A percentile compares a stretch with the other conserved stretches of the same genome.
Conservation (phyloP, 495 filamentous ascomycete species). For the Ramalina peruviana region DNA sequence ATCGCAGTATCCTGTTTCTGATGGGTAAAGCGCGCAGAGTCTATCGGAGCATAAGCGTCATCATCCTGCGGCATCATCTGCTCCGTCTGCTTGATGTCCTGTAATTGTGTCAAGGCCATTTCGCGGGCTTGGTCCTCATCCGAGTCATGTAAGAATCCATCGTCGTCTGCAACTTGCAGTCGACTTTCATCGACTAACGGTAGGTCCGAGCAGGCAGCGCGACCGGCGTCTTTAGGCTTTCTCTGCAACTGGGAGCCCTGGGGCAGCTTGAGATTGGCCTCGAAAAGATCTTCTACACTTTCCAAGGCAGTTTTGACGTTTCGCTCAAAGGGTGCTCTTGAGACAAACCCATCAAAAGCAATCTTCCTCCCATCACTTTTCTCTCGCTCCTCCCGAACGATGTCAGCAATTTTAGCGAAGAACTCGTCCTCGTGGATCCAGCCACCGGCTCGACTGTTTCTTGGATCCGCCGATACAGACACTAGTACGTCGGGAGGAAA, state of each 20-base stretch:
- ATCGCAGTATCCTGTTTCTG: slow-evolving; percentile 9
- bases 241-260: slow-evolving; percentile 2
- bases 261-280: slow-evolving; percentile 40
- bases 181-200: slow-evolving; percentile 34
- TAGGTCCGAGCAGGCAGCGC: slow-evolving; percentile 10
- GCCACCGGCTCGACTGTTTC: slow-evolving; percentile 49
- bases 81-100: slow-evolving; percentile 13
- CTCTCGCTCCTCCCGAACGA: slow-evolving; percentile 48
- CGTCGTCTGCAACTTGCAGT: slow-evolving; percentile 32
- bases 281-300: slow-evolving; percentile 76
- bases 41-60: too few species aligned
- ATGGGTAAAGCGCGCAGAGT: too few species aligned
- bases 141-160: slow-evolving; percentile 34
- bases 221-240: not conserved
- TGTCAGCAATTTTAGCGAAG: slow-evolving; percentile 41
- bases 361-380: slow-evolving; percentile 32
- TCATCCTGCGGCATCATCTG: slow-evolving; percentile 3
- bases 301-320: slow-evolving; percentile 61
- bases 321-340: slow-evolving; percentile 34
- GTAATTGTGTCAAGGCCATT: slow-evolving; percentile 14
- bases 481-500: slow-evolving; percentile 68
- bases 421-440: slow-evolving; percentile 93
- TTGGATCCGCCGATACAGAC: slow-evolving; percentile 71
- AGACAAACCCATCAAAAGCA: slow-evolving; percentile 51
- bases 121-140: slow-evolving; percentile 34